Conservation (phyloP, 2,329 filamentous ascomycete species). For the Botrytis squamosa region DNA sequence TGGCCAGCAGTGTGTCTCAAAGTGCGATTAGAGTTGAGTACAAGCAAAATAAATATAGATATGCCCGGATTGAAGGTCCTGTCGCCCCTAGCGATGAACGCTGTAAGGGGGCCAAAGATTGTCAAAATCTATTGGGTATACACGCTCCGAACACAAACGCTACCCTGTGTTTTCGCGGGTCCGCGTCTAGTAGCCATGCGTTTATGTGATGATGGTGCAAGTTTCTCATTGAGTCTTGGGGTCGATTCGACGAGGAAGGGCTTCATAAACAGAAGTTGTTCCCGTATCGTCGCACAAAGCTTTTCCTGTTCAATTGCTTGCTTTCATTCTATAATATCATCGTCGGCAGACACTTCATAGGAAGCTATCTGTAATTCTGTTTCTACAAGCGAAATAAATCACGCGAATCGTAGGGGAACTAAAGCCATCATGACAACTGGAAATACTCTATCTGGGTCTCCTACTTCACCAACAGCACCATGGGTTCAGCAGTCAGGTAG, state of each 20-base stretch:
- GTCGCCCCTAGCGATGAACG: constrained; percentile 6
- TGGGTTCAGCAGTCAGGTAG: constrained; percentile 3
- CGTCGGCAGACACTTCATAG: not conserved
- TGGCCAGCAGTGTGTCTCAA: not conserved
- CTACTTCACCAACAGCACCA: not conserved
- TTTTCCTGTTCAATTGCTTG: not conserved
- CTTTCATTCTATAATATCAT: not conserved
- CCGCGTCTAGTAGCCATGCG: not conserved
- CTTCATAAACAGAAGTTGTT: constrained; percentile 3
- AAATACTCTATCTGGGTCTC: not conserved
- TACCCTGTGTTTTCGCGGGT: not conserved
- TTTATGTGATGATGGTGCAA: constrained; percentile 1
- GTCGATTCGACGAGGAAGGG: not conserved
- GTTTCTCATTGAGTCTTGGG: not conserved
- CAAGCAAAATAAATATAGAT: constrained; percentile 2
- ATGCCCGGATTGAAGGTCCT: not conserved
- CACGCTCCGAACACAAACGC: not conserved
- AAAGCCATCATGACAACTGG: not conserved
- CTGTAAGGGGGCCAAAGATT: not conserved
- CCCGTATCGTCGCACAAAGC: not conserved
- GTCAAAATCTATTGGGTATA: not conserved
- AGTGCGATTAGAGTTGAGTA: not conserved
- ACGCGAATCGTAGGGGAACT: not conserved
- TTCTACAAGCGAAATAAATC: not conserved
- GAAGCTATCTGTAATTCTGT: not conserved